Conservation (phyloP, 1,284 basidiomycete species). For the Heterobasidion occidentale region DNA sequence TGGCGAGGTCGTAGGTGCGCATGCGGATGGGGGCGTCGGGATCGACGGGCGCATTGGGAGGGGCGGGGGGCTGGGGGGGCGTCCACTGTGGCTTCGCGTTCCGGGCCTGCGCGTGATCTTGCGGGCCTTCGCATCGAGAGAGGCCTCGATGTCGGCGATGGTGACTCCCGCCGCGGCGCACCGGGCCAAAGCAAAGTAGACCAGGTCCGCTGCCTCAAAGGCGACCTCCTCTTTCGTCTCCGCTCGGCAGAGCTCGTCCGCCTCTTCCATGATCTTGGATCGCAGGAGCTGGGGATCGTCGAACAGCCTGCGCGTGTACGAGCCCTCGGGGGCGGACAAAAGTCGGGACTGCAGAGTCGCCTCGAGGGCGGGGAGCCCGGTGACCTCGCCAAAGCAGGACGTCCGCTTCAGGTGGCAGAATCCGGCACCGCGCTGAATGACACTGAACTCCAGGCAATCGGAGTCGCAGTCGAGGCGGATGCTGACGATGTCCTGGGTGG, state of each 20-base stretch:
- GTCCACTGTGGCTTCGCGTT: slow-evolving; percentile 88
- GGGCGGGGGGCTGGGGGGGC: slow-evolving; percentile 17
- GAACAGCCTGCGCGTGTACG: slow-evolving; percentile 90
- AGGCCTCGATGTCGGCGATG: slow-evolving; percentile 80
- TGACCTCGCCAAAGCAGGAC: slow-evolving; percentile 81
- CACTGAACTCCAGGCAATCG: slow-evolving; percentile 88
- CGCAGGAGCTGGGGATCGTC: slow-evolving; percentile 74
- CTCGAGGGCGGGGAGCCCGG: slow-evolving; percentile 81
- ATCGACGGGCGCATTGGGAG: slow-evolving; percentile 22
- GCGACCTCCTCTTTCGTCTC: slow-evolving; percentile 80
- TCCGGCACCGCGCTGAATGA: slow-evolving; percentile 84
- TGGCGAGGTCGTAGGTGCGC: slow-evolving; percentile 61
- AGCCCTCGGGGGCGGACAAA: slow-evolving; percentile 77
- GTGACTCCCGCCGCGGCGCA: slow-evolving; percentile 84
- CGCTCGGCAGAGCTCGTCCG: slow-evolving; percentile 90
- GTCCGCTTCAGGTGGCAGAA: slow-evolving; percentile 90
- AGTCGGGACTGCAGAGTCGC: slow-evolving; percentile 72
- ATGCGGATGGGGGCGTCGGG: slow-evolving; percentile 57
- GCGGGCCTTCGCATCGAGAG: slow-evolving; percentile 81
- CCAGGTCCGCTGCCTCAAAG: slow-evolving; percentile 92
- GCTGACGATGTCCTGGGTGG: slow-evolving; percentile 82
- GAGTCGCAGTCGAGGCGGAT: slow-evolving; percentile 91
- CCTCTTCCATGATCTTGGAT: slow-evolving; percentile 98
- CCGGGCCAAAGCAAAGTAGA: slow-evolving; percentile 91
- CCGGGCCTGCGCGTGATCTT: slow-evolving; percentile 87